These are phyloP conservation scores for Arctium lappa DNA, from an alignment of 129 eudicot species.

Conservation along the genomic window DNA sequence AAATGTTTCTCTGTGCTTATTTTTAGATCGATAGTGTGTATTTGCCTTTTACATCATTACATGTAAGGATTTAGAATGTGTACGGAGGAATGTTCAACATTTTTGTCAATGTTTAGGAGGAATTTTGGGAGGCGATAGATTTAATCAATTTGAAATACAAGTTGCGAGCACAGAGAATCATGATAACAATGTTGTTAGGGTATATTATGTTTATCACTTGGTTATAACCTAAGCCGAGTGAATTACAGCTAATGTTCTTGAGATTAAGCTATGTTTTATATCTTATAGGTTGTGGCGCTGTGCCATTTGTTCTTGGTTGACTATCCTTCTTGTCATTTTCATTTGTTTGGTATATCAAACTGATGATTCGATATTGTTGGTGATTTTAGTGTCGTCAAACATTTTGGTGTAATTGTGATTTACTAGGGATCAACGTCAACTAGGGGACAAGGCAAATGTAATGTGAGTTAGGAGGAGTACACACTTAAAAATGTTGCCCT, in stretches of 20 bases:
- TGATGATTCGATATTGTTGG: background rate
- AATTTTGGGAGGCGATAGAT: background rate
- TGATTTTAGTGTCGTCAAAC: background rate
- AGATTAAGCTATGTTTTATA: background rate
- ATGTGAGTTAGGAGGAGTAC: no score
- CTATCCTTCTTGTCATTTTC: slow-evolving; percentile 2
- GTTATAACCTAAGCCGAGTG: background rate
- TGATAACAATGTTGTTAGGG: background rate
- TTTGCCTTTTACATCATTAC: background rate
- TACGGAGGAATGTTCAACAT: background rate
- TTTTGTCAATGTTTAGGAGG: no score
- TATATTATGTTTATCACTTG: background rate
- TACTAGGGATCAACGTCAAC: background rate
- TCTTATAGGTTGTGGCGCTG: background rate
- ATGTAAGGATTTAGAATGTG: no score
- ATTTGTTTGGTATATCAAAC: slow-evolving; percentile 7
- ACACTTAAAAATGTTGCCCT: no score
- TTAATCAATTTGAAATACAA: background rate
- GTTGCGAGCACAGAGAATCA: background rate
- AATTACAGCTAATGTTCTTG: background rate
- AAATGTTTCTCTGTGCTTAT: background rate
- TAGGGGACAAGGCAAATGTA: background rate
- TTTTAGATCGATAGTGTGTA: background rate
- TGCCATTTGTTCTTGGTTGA: slow-evolving; percentile 6
- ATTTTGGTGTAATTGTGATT: background rate